Percentiles rank a stretch among this genome's conserved stretches.
Evolutionary conservation across 2,329 filamentous ascomycete species (phyloP).

Genomic region (Aspergillus felis): DNA sequence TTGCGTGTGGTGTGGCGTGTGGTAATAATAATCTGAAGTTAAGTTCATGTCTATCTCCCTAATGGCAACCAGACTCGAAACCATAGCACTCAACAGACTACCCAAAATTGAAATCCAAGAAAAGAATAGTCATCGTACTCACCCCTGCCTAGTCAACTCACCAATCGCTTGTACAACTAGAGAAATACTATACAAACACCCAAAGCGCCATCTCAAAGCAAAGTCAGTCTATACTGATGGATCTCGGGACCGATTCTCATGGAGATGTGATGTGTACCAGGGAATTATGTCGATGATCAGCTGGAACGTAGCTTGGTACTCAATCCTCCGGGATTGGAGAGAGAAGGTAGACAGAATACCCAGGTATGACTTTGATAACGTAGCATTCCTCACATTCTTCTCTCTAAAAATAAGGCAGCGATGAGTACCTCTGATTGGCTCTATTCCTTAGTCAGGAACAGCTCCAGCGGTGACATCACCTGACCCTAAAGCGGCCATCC

Average conservation of each 20-base stretch:
- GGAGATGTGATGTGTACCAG: not conserved
- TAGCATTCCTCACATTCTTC: not conserved
- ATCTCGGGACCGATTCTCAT: not conserved
- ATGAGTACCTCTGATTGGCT: not conserved
- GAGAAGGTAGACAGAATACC: too few relatives aligned
- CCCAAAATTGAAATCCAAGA: too few relatives aligned
- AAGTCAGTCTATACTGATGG: not conserved
- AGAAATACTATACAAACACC: not conserved
- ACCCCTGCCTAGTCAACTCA: not conserved
- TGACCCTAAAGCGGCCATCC: slow-evolving; percentile 25
- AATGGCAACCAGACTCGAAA: not conserved
- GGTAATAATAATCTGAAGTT: not conserved
- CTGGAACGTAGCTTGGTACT: not conserved
- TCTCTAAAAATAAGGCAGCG: not conserved
- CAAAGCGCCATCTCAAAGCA: too few relatives aligned
- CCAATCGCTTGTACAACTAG: not conserved
- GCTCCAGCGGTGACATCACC: not conserved
- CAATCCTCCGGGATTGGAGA: not conserved
- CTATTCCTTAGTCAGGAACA: slow-evolving; percentile 1
- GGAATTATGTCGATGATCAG: not conserved
- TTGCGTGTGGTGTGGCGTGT: not conserved
- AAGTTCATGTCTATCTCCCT: not conserved
- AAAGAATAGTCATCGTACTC: too few relatives aligned
- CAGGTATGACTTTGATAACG: not conserved
- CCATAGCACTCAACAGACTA: not conserved